Base-by-base conservation (phyloP, 1,284 basidiomycete species). In the Binderoboletus segoi region DNA sequence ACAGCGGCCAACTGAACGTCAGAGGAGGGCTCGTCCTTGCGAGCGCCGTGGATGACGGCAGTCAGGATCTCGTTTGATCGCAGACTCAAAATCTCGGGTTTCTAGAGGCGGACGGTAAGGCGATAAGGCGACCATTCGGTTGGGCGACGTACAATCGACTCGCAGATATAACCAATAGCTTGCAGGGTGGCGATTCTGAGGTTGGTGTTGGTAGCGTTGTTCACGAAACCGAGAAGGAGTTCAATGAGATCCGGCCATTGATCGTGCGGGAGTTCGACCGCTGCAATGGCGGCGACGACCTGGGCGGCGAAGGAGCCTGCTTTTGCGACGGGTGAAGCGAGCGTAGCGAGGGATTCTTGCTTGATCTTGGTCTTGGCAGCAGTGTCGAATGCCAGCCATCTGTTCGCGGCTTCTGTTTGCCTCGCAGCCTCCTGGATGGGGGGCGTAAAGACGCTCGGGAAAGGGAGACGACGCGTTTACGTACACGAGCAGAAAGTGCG, bases 31-130 rank as follows among this genome's bases (percentile, higher is more conserved):
- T 99, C 96, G 65, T 98, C 97, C 76, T 97, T 97, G 56, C 96
- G 84, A 33, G 96, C 96, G 23, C 97, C 97, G 72, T 98, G 96
- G 53, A 99, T 96, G 58, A 99, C 97, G 21, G 96, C 96, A 21
- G 97, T 99, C 54, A 99, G 79, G 67, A 99, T 99, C 76, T 99
- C 95, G 71, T 99, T 98, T 11, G 96, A 94, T 68, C 94, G 89
- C 52, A 91, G 73, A 49, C 88, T 87, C 58, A 99, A 77, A 59
- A 96, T 89, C 64, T 96, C 93, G 23, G 95, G 93, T 85, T 92
- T 91, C 94, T 97, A 60, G 3, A 46, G 11, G 54, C n/a, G 42
- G 13, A 37, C 59, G 24, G 53, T 65, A 46, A 64, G 63, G 53
- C 50, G 57, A 60, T 49, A 53, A 45, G 41, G 1, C 41, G 38